Base-by-base conservation (phyloP, 495 filamentous ascomycete species). In the Tuber melanosporum region DNA sequence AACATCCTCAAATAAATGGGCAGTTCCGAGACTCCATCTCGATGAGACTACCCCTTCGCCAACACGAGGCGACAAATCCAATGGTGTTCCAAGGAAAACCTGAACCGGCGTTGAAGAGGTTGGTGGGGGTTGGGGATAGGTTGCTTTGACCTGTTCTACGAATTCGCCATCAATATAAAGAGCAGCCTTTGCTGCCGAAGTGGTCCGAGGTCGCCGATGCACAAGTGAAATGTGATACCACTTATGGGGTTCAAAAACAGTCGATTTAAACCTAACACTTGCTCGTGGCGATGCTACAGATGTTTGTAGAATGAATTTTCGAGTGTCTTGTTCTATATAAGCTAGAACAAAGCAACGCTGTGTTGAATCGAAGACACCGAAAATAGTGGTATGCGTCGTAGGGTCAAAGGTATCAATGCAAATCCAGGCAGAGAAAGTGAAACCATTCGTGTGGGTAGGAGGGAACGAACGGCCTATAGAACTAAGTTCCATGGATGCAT, bases 141-240 rank as follows among this genome's bases (percentile, higher is more conserved):
- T 89, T 43, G 94, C 92, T 82, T 93, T 94, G 74, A 96, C 87
- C 83, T 98, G 93, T 83, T 99, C 95, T 42, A 91, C 89, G 84
- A 98, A 97, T 83, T 97, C 93, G 69, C 95, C 95, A 83, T 98
- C 89, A 74, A 99, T 90, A 83, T 94, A 97, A 36, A 99, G 87
- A 32, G 92, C 91, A 49, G 95, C 96, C 77, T 93, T 92, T 75
- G 94, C 93, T 19, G 92, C 89, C 10, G 88, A 87, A 75, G 92
- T 89, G n/a, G 91, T 88, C 42, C 84, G 78, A 82, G 89, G 92
- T 71, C 91, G 90, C 73, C 91, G 89, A 84, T 99, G 95, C 52
- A 93, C 91, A 52, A 99, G 84, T 72, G 90, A 91, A 82, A 99
- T 89, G 84, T 99, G 95, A 84, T 99, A 98, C 96, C 95, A 98